A percentile compares a stretch with the other conserved stretches of the same genome.
Conservation (phyloP, 768 basidiomycete species). For the Suillus hirtellus region DNA sequence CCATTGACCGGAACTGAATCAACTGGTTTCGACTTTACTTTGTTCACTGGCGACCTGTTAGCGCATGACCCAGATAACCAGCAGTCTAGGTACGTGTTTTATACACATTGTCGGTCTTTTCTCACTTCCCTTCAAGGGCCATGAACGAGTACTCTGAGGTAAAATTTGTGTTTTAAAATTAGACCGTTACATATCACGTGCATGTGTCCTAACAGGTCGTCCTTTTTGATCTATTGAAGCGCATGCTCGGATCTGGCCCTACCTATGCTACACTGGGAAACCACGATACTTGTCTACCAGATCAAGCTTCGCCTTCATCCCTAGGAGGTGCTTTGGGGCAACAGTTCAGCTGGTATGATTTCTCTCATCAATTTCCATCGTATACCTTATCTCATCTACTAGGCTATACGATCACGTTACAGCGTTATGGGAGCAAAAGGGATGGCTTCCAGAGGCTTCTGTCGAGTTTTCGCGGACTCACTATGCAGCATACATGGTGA, state of each 20-base stretch:
- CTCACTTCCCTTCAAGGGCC: constrained; percentile 38
- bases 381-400: constrained; percentile 2
- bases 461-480: constrained; percentile 61
- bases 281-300: constrained; percentile 67
- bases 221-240: constrained; percentile 66
- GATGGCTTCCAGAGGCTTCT: constrained; percentile 63
- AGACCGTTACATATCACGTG: constrained; percentile 11
- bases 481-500: constrained; percentile 74
- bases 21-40: constrained; percentile 60
- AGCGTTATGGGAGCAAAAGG: constrained; percentile 65
- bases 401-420: constrained; percentile 83
- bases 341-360: constrained; percentile 48
- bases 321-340: constrained; percentile 53
- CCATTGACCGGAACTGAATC: constrained; percentile 58
- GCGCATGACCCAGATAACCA: constrained; percentile 71
- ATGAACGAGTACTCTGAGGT: constrained; percentile 68
- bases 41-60: constrained; percentile 76
- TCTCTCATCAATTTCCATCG: background rate
- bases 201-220: constrained; percentile 43
- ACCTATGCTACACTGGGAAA: constrained; percentile 77
- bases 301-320: constrained; percentile 59
- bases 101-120: background rate
- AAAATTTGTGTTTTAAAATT: constrained; percentile 1
- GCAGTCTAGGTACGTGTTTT: constrained; percentile 50
- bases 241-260: constrained; percentile 62